Conservation (phyloP, 2,329 filamentous ascomycete species). For the Apiospora pterosperma region DNA sequence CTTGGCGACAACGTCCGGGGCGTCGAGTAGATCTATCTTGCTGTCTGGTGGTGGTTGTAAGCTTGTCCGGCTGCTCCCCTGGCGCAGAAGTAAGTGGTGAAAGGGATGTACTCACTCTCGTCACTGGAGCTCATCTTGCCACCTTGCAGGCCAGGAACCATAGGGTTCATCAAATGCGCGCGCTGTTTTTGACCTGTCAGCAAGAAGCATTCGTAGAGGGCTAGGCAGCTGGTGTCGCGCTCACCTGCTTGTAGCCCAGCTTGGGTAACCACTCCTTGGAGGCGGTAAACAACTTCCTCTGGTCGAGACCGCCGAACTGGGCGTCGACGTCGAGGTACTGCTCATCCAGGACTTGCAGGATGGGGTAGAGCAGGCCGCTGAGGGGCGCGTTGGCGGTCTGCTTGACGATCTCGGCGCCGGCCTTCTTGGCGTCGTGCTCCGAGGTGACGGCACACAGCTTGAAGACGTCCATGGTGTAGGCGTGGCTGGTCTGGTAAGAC, state of each 20-base stretch:
- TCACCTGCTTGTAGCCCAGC: slow-evolving; percentile 63
- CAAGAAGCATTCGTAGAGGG: background rate
- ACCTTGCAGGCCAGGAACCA: slow-evolving; percentile 82
- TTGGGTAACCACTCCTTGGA: slow-evolving; percentile 83
- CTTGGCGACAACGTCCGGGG: slow-evolving; percentile 68
- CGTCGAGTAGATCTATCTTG: slow-evolving; percentile 92
- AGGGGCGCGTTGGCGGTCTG: slow-evolving; percentile 75
- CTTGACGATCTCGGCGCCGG: slow-evolving; percentile 92
- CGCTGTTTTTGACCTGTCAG: slow-evolving; percentile 21
- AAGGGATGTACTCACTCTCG: background rate
- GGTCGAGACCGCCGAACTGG: slow-evolving; percentile 79
- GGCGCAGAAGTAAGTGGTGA: background rate
- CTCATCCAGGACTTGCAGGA: slow-evolving; percentile 90
- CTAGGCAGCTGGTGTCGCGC: background rate
- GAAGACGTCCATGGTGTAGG: slow-evolving; percentile 89
- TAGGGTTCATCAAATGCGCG: slow-evolving; percentile 76
- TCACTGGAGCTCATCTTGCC: slow-evolving; percentile 85
- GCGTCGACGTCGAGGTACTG: slow-evolving; percentile 83
- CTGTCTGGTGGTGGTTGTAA: slow-evolving; percentile 48
- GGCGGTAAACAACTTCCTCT: slow-evolving; percentile 84
- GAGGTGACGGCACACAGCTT: slow-evolving; percentile 72
- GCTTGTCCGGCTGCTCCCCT: background rate
- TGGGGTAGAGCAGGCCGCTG: slow-evolving; percentile 74
- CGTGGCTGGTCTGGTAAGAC: slow-evolving; percentile 69
- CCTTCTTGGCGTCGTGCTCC: slow-evolving; percentile 65